Conservation (phyloP, 2,329 filamentous ascomycete species). For the Penicillium sp. region DNA sequence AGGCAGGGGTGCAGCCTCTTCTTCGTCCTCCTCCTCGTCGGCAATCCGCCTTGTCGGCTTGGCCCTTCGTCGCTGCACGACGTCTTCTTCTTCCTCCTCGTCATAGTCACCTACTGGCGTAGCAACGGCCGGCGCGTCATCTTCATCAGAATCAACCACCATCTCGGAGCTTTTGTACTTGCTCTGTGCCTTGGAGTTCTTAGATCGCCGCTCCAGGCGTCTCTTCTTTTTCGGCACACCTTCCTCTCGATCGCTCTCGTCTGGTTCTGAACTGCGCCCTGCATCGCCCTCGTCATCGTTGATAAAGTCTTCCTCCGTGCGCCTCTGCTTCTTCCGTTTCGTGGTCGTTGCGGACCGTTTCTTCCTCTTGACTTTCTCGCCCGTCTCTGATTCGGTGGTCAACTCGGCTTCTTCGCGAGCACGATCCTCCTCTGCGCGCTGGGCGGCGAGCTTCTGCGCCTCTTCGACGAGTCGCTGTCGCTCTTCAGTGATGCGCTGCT, state of each 20-base stretch:
- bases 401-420: conserved; percentile 74
- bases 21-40: conserved; percentile 51
- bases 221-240: conserved; percentile 61
- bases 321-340: conserved; percentile 63
- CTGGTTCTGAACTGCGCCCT: conserved; percentile 34
- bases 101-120: conserved; percentile 28
- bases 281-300: conserved; percentile 34
- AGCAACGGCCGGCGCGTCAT: conserved; percentile 51
- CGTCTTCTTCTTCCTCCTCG: conserved; percentile 42
- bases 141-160: conserved; percentile 73
- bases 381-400: conserved; percentile 81
- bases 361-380: conserved; percentile 74
- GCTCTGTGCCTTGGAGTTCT: conserved; percentile 44
- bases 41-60: conserved; percentile 40
- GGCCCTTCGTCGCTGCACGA: conserved; percentile 39
- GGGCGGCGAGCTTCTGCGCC: conserved; percentile 73
- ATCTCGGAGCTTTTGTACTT: conserved; percentile 90
- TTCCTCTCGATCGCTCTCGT: conserved; percentile 41
- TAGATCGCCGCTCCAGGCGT: conserved; percentile 60
- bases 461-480: conserved; percentile 78
- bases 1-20: conserved; percentile 42
- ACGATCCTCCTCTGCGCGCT: conserved; percentile 72
- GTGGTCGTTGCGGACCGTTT: conserved; percentile 71
- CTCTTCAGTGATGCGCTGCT: conserved; percentile 84
- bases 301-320: conserved; percentile 37